phyloP scores from a whole-genome alignment of 257 asterid species.

The Solanum paucissectum region DNA sequence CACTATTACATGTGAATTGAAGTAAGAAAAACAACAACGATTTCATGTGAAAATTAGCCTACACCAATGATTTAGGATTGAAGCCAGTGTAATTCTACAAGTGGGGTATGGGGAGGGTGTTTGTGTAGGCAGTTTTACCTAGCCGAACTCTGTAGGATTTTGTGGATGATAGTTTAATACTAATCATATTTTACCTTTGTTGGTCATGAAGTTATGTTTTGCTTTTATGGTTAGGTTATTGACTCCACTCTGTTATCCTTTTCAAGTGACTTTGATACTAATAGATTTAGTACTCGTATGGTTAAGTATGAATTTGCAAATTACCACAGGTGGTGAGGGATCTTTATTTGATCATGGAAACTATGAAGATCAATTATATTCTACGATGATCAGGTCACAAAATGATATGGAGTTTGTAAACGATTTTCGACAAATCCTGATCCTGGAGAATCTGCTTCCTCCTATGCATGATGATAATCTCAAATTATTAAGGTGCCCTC shows the following conservation, averaged over 20 bases:
- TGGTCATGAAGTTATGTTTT: neutral
- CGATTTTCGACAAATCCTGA: constrained; percentile 43
- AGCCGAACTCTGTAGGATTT: neutral
- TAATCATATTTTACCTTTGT: neutral
- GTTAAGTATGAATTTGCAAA: neutral
- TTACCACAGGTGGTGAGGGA: constrained; percentile 25
- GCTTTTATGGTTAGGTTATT: neutral
- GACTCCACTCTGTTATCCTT: neutral
- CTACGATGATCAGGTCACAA: constrained; percentile 18
- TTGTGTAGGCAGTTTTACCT: neutral
- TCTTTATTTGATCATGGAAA: neutral
- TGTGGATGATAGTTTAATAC: neutral
- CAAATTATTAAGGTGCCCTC: constrained; percentile 43
- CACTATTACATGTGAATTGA: neutral
- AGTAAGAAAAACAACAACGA: no score
- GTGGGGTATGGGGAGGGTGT: neutral
- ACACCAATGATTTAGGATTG: neutral
- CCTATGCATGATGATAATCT: constrained; percentile 48
- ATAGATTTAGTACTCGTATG: neutral
- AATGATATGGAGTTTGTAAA: constrained; percentile 32
- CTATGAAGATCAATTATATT: constrained; percentile 23
- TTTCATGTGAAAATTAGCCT: neutral
- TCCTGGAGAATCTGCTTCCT: constrained; percentile 51
- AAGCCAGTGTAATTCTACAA: neutral
- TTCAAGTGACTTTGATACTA: neutral